phyloP scores from a whole-genome alignment of 805 yeast genomes.

The Grigorovia humatica region DNA sequence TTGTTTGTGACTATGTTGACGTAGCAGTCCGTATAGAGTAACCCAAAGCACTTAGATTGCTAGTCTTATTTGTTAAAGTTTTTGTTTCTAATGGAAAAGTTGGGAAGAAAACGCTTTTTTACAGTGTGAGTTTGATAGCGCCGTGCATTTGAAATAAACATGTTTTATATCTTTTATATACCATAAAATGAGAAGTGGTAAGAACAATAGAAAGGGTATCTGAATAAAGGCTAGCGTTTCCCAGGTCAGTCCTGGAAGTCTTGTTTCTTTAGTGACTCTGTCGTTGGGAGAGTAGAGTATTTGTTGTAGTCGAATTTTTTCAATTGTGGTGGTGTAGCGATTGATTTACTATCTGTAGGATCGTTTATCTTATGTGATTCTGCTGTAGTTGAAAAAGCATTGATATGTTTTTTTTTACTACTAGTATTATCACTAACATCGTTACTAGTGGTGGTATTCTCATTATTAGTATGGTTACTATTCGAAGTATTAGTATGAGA shows the following conservation, averaged over 20 bases:
- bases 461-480: background rate
- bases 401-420: no score
- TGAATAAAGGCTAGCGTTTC: no score
- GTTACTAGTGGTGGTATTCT: background rate
- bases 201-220: background rate
- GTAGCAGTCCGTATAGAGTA: no score
- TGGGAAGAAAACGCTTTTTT: background rate
- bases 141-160: background rate
- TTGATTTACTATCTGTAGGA: background rate
- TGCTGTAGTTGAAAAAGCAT: background rate
- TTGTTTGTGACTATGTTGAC: no score
- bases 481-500: background rate
- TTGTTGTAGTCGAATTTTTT: constrained; percentile 15
- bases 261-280: constrained; percentile 18
- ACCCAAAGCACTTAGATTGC: no score
- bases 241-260: constrained; percentile 1
- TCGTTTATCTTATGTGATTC: background rate
- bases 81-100: no score
- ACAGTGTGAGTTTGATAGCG: background rate
- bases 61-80: no score
- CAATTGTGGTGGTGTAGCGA: constrained; percentile 5
- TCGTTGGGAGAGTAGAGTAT: constrained; percentile 26
- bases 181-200: background rate
- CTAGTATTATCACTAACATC: no score
- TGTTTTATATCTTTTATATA: background rate